phyloP scores from a whole-genome alignment of 257 asterid species.

The Solanum verrucosum region DNA sequence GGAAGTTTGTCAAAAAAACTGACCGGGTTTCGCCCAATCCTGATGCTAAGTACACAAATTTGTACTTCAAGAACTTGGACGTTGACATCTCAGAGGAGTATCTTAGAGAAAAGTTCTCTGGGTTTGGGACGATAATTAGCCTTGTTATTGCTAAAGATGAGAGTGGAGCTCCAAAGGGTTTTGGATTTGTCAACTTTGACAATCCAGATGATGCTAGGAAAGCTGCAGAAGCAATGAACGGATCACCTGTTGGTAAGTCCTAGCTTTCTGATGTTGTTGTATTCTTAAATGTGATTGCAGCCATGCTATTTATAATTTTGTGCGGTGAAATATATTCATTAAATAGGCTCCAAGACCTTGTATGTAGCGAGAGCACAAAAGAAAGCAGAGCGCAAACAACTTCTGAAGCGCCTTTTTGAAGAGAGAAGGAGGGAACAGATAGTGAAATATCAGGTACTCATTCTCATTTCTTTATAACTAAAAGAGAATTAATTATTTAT shows the following conservation, averaged over 20 bases:
- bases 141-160: conserved; percentile 33
- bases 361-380: conserved; percentile 84
- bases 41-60: conserved; percentile 4
- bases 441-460: conserved; percentile 54
- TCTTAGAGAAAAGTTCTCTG: conserved; percentile 33
- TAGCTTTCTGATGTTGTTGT: background rate
- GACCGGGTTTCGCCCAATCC: background rate
- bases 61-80: conserved; percentile 44
- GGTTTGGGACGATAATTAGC: conserved; percentile 34
- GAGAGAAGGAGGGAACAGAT: conserved; percentile 62
- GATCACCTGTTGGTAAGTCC: conserved; percentile 52
- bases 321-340: background rate
- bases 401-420: conserved; percentile 57
- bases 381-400: conserved; percentile 62
- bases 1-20: conserved; percentile 4
- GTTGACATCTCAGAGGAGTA: conserved; percentile 27
- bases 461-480: conserved; percentile 10
- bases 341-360: conserved; percentile 55
- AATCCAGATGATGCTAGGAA: conserved; percentile 37
- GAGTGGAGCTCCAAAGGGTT: conserved; percentile 37
- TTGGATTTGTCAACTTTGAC: conserved; percentile 49
- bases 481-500: conserved; percentile 5
- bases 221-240: conserved; percentile 37
- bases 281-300: background rate
- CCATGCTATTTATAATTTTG: background rate